Evolutionary conservation across 768 basidiomycete species (phyloP), one percentile per base, ranked within the genome.

Genomic region (Tremella mesenterica): DNA sequence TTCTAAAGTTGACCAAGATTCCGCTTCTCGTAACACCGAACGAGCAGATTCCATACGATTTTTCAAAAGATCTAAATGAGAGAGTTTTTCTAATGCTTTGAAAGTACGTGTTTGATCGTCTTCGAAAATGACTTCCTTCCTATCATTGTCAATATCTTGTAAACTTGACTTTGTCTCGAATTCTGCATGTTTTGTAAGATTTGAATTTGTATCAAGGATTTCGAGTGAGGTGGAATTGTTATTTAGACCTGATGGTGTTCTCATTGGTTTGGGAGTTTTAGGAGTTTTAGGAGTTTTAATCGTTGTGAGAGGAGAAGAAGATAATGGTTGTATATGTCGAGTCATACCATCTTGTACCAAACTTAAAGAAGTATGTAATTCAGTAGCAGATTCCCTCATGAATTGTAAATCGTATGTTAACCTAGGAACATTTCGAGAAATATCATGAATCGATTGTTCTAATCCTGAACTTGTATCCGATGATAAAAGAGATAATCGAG

Each of bases 331-430:
- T n/a, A n/a, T n/a, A 46, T 58, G 61, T 8, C 58, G 44, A 27
- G 57, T 29, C 6, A 64, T 57, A 2, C 63, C 38, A 3, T 83
- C 80, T 51, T 84, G 80, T 16, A 90, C 82, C 28, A 78, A 78
- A 26, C 79, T 75, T 20, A 99, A 76, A 8, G 81, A 76, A 26
- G 75, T 76, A 56, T 86, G 85, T 21, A 97, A 78, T 2, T 85
- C 80, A 16, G 85, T 74, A 0, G 92, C 91, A 28, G 85, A 83
- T 64, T 97, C 93, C 38, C 88, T 85, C 83, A 96, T 92, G 76
- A 95, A 95, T 70, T 97, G 92, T 30, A 99, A 78, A 74, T 97
- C 95, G 71, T 95, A 97, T 1, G 87, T 83, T 43, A 99, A 79
- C 33, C 95, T 81, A 12, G 95, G 89, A 20, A 96, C 84, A 4